Conservation (phyloP, 2,329 filamentous ascomycete genomes). For the Xylaria sp. region DNA sequence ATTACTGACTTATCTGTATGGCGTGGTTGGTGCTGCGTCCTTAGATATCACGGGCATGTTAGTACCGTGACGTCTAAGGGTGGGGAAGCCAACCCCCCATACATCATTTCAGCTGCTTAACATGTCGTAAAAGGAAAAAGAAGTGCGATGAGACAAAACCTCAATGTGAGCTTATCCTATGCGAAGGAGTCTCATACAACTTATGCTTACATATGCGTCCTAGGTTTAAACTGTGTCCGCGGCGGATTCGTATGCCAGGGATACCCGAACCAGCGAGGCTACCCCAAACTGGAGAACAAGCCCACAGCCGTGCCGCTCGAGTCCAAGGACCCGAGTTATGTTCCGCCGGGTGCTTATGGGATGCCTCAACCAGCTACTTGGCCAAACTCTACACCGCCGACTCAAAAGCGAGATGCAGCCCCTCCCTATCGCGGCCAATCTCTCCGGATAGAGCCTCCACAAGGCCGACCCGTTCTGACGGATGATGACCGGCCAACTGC, state of each 20-base stretch:
- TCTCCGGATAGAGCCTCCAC: conserved; percentile 65
- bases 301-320: conserved; percentile 74
- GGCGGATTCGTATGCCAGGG: conserved; percentile 91
- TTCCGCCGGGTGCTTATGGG: conserved; percentile 63
- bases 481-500: conserved; percentile 64
- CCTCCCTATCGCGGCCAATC: conserved; percentile 64
- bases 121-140: conserved; percentile 90
- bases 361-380: conserved; percentile 47
- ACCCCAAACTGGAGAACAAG: conserved; percentile 76
- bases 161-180: conserved; percentile 68
- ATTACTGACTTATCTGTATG: conserved; percentile 22
- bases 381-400: conserved; percentile 35
- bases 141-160: conserved; percentile 96
- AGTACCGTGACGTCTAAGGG: conserved; percentile 10
- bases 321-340: conserved; percentile 74
- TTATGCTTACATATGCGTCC: conserved; percentile 27
- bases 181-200: background rate
- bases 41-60: conserved; percentile 8
- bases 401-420: conserved; percentile 57
- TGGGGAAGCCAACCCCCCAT: conserved; percentile 46
- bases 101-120: conserved; percentile 63
- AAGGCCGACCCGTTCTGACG: conserved; percentile 56
- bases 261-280: conserved; percentile 81
- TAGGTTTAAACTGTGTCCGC: conserved; percentile 86
- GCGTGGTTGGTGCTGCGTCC: conserved; percentile 15